Base-by-base conservation (phyloP, 1,284 basidiomycete genomes). In the Ceratobasidium sp. region DNA sequence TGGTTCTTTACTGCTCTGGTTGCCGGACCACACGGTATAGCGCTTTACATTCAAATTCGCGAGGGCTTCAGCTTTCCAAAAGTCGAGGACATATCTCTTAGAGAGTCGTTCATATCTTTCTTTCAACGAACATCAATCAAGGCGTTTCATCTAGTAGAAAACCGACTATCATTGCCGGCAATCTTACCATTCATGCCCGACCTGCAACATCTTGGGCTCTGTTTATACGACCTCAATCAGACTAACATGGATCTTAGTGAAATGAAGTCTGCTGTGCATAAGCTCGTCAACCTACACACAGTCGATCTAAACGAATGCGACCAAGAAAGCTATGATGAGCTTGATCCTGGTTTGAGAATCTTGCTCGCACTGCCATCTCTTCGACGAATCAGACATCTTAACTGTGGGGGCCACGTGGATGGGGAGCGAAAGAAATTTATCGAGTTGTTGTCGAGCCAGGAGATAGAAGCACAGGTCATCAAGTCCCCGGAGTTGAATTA, bases 261-360 rank as follows among this genome's bases (percentile, higher is more conserved):
- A 33, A 42, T 69, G 3, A 52, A 69, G 33, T 1, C 2, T 38
- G 10, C 42, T 4, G 17, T n/a, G 20, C 28, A 20, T 7, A 52
- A 10, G 13, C 67, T 69, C 4, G n/a, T 48, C 67, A 42, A 40
- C 13, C 67, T 69, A 7, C 67, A 42, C 15, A 69, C 67, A 10
- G 42, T 69, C 33, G 67, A 54, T 13, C 12, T 69, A 33, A 40
- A 69, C 33, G 50, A 69, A 56, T 69, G 67, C n/a, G 15, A 69
- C 23, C 4, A 12, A 3, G 5, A 20, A 9, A 33, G 28, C 20
- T 17, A 56, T 33, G 13, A 20, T 33, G 28, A 26, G 28, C 20
- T 56, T 15, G 46, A 56, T 28, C 67, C 50, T 3, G 67, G 67
- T 23, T 48, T 69, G 3, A 38, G 23, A 23, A 26, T 28, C 38